These are phyloP conservation scores for Puccinia sorghi DNA, from an alignment of 1,284 basidiomycete species.

Conservation along the genomic window DNA sequence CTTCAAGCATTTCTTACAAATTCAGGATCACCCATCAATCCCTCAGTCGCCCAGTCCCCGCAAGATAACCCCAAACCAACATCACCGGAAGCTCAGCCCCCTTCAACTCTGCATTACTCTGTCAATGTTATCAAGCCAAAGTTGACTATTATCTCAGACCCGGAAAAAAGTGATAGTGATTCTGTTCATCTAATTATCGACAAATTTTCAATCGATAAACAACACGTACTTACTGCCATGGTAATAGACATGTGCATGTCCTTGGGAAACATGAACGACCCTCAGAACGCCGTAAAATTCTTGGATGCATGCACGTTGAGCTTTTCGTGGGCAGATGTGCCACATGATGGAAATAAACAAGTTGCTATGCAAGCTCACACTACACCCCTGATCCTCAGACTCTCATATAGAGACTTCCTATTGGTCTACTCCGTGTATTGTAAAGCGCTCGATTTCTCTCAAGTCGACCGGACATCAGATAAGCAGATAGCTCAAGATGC, in stretches of 20 bases:
- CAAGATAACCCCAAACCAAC: constrained; percentile 25
- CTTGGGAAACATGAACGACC: constrained; percentile 46
- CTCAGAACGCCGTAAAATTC: constrained; percentile 39
- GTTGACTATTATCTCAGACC: constrained; percentile 47
- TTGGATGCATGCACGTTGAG: constrained; percentile 48
- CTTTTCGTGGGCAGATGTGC: constrained; percentile 33
- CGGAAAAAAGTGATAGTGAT: constrained; percentile 45
- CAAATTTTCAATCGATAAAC: constrained; percentile 45
- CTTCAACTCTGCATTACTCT: constrained; percentile 29
- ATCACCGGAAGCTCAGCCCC: neutral
- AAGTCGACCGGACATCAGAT: constrained; percentile 17
- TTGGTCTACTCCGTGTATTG: constrained; percentile 47
- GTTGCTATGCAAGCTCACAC: constrained; percentile 41
- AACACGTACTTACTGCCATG: constrained; percentile 27
- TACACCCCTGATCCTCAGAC: constrained; percentile 39
- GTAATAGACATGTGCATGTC: constrained; percentile 46
- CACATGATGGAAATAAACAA: constrained; percentile 17
- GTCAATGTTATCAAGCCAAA: constrained; percentile 45
- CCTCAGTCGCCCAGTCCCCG: constrained; percentile 9
- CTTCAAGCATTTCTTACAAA: constrained; percentile 81
- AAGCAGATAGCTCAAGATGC: neutral
- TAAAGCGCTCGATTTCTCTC: constrained; percentile 44
- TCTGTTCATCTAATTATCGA: constrained; percentile 47
- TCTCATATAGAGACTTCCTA: constrained; percentile 44
- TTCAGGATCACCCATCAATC: constrained; percentile 61